Percentiles rank a stretch among this genome's conserved stretches.
Evolutionary conservation across 2,329 filamentous ascomycete genomes (phyloP).

Genomic region (Tympanopsis confertula): DNA sequence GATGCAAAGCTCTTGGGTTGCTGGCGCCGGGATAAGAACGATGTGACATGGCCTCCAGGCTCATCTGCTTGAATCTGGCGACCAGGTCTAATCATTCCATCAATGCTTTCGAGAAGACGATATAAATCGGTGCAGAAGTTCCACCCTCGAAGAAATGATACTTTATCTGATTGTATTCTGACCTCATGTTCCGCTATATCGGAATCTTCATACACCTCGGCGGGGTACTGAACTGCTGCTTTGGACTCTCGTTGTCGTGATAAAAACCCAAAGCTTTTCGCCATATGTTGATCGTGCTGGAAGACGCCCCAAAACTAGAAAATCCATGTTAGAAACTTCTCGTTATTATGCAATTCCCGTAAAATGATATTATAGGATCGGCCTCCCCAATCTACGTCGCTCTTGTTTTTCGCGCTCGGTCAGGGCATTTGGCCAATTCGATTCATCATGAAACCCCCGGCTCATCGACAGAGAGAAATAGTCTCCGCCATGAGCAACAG

Average conservation of each 20-base stretch:
- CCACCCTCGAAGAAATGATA: constrained; percentile 1
- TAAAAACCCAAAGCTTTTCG: not conserved
- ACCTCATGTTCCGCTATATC: not conserved
- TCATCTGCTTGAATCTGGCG: not conserved
- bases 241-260: constrained; percentile 1
- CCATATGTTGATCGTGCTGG: constrained; percentile 1
- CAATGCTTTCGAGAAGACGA: constrained; percentile 1
- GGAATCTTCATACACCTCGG: not conserved
- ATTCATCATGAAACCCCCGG: not conserved
- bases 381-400: constrained; percentile 1
- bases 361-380: too few species aligned
- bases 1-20: not conserved
- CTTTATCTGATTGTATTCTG: not conserved
- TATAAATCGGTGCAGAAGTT: constrained; percentile 2
- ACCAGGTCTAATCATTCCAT: not conserved
- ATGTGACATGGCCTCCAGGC: not conserved
- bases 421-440: not conserved
- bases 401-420: constrained; percentile 1
- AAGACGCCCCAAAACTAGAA: constrained; percentile 1
- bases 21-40: not conserved
- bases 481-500: not conserved
- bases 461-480: constrained; percentile 1
- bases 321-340: not conserved
- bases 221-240: not conserved
- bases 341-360: not conserved